Evolutionary conservation across 2,329 filamentous ascomycete species (phyloP), one percentile per base, ranked within the genome.

Genomic region (Aaosphaeria pasadenensis): DNA sequence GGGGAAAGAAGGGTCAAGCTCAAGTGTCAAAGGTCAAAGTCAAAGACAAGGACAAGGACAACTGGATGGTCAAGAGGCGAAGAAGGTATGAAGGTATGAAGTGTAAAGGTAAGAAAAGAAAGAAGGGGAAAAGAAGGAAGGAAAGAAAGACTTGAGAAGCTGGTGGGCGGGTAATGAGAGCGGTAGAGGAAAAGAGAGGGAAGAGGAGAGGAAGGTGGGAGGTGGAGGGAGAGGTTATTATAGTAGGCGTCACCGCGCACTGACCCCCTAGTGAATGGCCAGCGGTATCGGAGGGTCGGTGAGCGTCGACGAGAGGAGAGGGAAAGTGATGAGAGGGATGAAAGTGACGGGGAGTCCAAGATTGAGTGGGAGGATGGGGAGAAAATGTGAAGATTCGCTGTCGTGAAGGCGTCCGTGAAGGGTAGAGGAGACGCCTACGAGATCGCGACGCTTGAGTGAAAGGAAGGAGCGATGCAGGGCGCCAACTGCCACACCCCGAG

Each of bases 221-320:
- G 33, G 33, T 24, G 17, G 17, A 24, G 17, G 17, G 17, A 24
- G 17, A 24, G 17, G 17, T 24, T 24, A 24, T 24, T 24, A 24
- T 24, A 24, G 17, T 24, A 24, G 57, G 50, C 51, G 66, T 67
- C 62, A 69, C 64, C 48, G 57, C 48, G 7, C 58, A 48, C 42
- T 63, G 54, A 11, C 66, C 52, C 11, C 43, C 52, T 43, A 55
- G 54, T 6, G 63, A 45, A 43, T 66, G 59, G 13, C 54, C 50
- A 17, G 48, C 44, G 36, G 13, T 28, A 33, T 13, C 36, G 29
- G 29, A 24, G 17, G 17, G 17, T 24, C 17, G 17, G 17, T 24
- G 17, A 24, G 17, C 17, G 17, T 24, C 17, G 17, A 24, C 17
- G 17, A 24, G 17, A 24, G 17, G 17, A 24, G 17, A 24, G 17